These are phyloP conservation scores for Dictyophora rubrovolvata DNA, from an alignment of 768 basidiomycete species.

Conservation along the genomic window DNA sequence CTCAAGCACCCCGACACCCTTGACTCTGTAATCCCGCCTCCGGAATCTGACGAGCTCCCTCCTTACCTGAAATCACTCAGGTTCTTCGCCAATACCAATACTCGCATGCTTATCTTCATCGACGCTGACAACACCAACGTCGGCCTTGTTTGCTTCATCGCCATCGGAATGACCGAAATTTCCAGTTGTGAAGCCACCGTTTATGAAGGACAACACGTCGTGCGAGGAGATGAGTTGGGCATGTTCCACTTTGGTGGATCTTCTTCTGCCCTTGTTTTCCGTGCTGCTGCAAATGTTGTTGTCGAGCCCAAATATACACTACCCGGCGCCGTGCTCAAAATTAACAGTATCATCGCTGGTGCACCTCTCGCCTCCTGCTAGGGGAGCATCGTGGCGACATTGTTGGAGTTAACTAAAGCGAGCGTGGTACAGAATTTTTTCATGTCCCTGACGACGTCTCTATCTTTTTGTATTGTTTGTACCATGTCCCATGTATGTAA, in stretches of 20 bases:
- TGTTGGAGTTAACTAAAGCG: no score
- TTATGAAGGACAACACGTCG: constrained; percentile 31
- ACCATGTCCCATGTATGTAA: no score
- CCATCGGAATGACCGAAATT: constrained; percentile 51
- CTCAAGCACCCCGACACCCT: constrained; percentile 22
- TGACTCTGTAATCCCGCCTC: constrained; percentile 11
- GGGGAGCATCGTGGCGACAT: no score
- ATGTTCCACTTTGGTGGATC: constrained; percentile 60
- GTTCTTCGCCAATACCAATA: constrained; percentile 35
- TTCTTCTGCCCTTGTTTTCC: constrained; percentile 39
- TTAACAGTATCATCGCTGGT: background rate
- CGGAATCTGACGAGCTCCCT: constrained; percentile 13
- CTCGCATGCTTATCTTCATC: constrained; percentile 47
- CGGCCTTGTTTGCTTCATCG: constrained; percentile 48
- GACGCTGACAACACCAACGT: constrained; percentile 39
- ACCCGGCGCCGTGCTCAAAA: constrained; percentile 6
- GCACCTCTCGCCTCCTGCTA: no score
- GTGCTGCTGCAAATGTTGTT: constrained; percentile 18
- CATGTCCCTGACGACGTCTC: no score
- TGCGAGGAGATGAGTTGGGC: constrained; percentile 48
- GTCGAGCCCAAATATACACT: background rate
- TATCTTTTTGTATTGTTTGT: no score
- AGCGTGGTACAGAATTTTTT: no score
- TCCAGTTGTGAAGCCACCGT: constrained; percentile 49
- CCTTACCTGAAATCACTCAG: constrained; percentile 22